A percentile compares a stretch with the other conserved stretches of the same genome.
These are phyloP conservation scores for Phenoliferia sp. DNA, from an alignment of 1,284 basidiomycete genomes.

Conservation along the genomic window DNA sequence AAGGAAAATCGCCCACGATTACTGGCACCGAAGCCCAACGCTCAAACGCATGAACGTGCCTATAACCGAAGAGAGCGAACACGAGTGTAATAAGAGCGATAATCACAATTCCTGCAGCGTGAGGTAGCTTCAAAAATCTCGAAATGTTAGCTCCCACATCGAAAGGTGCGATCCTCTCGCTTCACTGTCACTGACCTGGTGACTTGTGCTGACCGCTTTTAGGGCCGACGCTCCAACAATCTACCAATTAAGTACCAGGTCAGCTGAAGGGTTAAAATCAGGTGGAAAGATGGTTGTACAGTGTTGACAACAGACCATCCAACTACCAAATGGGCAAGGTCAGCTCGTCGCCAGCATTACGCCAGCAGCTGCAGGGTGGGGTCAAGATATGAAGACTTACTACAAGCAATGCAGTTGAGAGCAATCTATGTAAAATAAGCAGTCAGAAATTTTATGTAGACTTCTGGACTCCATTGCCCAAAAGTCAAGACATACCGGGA, in stretches of 20 bases:
- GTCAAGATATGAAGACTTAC: not conserved
- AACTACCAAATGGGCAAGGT: constrained; percentile 17
- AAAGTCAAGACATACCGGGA: constrained; percentile 17
- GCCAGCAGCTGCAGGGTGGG: not conserved
- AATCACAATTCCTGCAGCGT: constrained; percentile 38
- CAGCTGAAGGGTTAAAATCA: too few species aligned
- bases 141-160: too few species aligned
- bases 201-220: constrained; percentile 37
- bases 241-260: too few species aligned
- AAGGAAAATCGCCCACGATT: too few species aligned
- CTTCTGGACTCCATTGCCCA: too few species aligned
- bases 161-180: too few species aligned
- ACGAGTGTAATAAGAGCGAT: constrained; percentile 43
- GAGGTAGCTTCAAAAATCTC: too few species aligned
- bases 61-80: constrained; percentile 50
- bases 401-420: constrained; percentile 38
- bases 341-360: too few species aligned
- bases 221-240: constrained; percentile 42
- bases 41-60: constrained; percentile 56
- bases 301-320: constrained; percentile 46
- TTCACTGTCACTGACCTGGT: too few species aligned
- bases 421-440: too few species aligned
- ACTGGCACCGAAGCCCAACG: constrained; percentile 72
- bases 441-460: too few species aligned
- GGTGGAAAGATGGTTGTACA: too few species aligned